phyloP scores from a whole-genome alignment of 2,329 filamentous ascomycete genomes.

The Arthrobotrys musiformis region DNA sequence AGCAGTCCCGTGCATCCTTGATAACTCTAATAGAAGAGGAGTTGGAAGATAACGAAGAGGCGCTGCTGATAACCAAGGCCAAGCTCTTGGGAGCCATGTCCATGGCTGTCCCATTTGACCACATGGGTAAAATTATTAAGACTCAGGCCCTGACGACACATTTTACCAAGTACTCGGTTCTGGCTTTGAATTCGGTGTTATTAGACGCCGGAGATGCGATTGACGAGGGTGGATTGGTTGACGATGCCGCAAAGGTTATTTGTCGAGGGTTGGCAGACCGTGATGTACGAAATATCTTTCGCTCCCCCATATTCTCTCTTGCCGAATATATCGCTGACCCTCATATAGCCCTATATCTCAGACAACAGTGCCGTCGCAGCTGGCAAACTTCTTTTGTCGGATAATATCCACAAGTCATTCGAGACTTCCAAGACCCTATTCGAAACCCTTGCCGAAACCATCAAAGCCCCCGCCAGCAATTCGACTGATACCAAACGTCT shows the following conservation, averaged over 20 bases:
- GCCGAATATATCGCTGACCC: slow-evolving; percentile 18
- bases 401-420: slow-evolving; percentile 72
- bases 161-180: slow-evolving; percentile 79
- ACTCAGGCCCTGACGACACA: slow-evolving; percentile 81
- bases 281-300: slow-evolving; percentile 69
- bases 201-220: slow-evolving; percentile 80
- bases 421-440: slow-evolving; percentile 83
- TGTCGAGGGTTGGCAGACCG: slow-evolving; percentile 81
- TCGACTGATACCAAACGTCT: slow-evolving; percentile 80
- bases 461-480: slow-evolving; percentile 68
- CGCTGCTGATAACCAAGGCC: slow-evolving; percentile 77
- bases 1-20: slow-evolving; percentile 85
- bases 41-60: slow-evolving; percentile 76
- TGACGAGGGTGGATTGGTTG: slow-evolving; percentile 72
- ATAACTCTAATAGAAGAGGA: slow-evolving; percentile 89
- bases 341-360: slow-evolving; percentile 76
- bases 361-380: slow-evolving; percentile 90
- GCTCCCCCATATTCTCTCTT: background rate
- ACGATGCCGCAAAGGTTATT: slow-evolving; percentile 80
- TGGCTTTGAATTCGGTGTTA: slow-evolving; percentile 89
- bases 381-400: slow-evolving; percentile 85
- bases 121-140: slow-evolving; percentile 71
- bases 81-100: slow-evolving; percentile 89
- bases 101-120: slow-evolving; percentile 81
- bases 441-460: slow-evolving; percentile 77